Evolutionary conservation across 176 grass and related monocot genomes (phyloP).

Genomic region (Rhynchospora pubera): DNA sequence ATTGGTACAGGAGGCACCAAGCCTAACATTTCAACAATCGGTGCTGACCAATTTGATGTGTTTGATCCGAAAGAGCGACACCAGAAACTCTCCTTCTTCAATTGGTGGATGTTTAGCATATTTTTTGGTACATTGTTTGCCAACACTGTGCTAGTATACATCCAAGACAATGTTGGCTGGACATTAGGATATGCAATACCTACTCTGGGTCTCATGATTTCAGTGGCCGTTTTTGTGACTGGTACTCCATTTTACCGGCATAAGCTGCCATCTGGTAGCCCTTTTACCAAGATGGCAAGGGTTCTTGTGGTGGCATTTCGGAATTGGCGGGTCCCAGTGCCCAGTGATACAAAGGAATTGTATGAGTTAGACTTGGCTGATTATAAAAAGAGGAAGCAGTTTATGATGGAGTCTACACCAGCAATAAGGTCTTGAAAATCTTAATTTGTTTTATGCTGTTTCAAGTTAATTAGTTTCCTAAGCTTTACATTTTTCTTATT

Average conservation of each 20-base stretch:
- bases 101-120: slow-evolving; percentile 99
- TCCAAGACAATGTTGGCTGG: slow-evolving; percentile 86
- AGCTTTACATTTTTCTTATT: no score
- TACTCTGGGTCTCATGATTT: slow-evolving; percentile 51
- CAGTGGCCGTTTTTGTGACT: slow-evolving; percentile 51
- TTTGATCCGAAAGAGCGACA: slow-evolving; percentile 47
- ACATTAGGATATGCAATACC: slow-evolving; percentile 62
- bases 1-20: slow-evolving; percentile 78
- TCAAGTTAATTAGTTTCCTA: no score
- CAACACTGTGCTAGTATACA: slow-evolving; percentile 63
- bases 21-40: slow-evolving; percentile 89
- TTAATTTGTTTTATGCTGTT: not conserved
- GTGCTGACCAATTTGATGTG: slow-evolving; percentile 82
- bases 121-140: slow-evolving; percentile 83
- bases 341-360: slow-evolving; percentile 40
- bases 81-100: slow-evolving; percentile 94
- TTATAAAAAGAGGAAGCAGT: slow-evolving; percentile 35
- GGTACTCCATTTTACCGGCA: slow-evolving; percentile 76
- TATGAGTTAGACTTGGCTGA: slow-evolving; percentile 42
- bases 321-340: slow-evolving; percentile 25
- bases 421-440: slow-evolving; percentile 8
- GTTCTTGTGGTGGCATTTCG: slow-evolving; percentile 45
- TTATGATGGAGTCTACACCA: slow-evolving; percentile 30
- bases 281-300: slow-evolving; percentile 62
- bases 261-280: slow-evolving; percentile 54